Conservation (phyloP, 768 basidiomycete genomes). For the Hygrocybe coccinea region DNA sequence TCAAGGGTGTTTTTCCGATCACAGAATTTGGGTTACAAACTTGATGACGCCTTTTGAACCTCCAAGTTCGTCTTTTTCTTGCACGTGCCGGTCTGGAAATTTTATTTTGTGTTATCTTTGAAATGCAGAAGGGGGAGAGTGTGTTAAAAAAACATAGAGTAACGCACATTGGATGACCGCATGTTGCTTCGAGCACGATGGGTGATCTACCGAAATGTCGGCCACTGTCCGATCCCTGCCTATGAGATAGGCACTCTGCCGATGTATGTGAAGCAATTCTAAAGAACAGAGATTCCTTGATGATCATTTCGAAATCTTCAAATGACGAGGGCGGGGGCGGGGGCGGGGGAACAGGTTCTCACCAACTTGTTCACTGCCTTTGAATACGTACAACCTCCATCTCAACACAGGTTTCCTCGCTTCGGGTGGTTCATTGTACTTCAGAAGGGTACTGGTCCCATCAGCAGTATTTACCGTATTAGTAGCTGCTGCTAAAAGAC, state of each 20-base stretch:
- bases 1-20: too few relatives aligned
- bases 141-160: too few relatives aligned
- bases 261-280: constrained; percentile 90
- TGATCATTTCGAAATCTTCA: neutral
- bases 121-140: constrained; percentile 6
- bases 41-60: constrained; percentile 73
- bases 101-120: constrained; percentile 1
- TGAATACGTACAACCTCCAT: constrained; percentile 98
- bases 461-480: constrained; percentile 78
- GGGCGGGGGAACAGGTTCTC: constrained; percentile 35
- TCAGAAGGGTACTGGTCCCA: constrained; percentile 79
- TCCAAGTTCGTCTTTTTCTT: constrained; percentile 85
- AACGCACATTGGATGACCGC: constrained; percentile 87
- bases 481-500: constrained; percentile 91
- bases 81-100: constrained; percentile 68
- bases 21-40: constrained; percentile 43
- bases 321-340: too few relatives aligned
- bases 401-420: constrained; percentile 84
- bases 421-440: constrained; percentile 98
- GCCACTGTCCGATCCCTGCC: constrained; percentile 85
- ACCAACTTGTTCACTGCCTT: constrained; percentile 91
- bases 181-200: constrained; percentile 97
- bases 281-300: neutral
- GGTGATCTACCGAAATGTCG: constrained; percentile 88
- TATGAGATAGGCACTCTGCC: constrained; percentile 91